Conservation (phyloP, 345 rosid species). For the Arabidopsis suecica region DNA sequence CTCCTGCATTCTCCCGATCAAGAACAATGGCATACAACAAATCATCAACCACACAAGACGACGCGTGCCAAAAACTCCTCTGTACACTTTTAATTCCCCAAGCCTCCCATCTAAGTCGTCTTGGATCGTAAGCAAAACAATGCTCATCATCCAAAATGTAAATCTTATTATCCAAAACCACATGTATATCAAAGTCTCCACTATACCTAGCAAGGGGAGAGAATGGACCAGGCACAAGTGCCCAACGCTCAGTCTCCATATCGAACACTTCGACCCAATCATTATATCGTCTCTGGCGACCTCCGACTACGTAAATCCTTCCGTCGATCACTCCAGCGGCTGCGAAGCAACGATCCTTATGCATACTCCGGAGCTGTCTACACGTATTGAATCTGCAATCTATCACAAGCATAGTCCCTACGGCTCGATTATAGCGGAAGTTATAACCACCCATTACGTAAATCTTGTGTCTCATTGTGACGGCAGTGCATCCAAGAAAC, state of each 20-base stretch:
- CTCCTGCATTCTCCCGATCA: neutral
- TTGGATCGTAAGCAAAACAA: too few species aligned
- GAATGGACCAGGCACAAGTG: too few species aligned
- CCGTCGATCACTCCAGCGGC: slow-evolving; percentile 13
- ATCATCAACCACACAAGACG: slow-evolving; percentile 8
- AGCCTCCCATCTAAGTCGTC: neutral
- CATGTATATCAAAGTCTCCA: too few species aligned
- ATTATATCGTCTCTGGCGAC: neutral
- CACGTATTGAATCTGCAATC: neutral
- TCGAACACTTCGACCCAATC: slow-evolving; percentile 12
- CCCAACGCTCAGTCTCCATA: neutral
- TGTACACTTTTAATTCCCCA: neutral
- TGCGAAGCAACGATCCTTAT: neutral
- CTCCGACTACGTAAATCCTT: slow-evolving; percentile 27
- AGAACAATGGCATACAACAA: neutral
- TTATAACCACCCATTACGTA: neutral
- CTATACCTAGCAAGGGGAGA: too few species aligned
- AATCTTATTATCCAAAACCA: too few species aligned
- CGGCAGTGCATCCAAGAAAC: neutral
- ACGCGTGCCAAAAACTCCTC: neutral
- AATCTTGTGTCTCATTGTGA: neutral
- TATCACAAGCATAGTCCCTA: neutral
- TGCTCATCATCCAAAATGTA: too few species aligned
- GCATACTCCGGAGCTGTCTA: neutral
- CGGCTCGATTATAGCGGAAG: rapidly evolving